A percentile compares a stretch with the other conserved stretches of the same genome.
Conservation (phyloP, 2,329 filamentous ascomycete species). For the Mycocentrospora acerina region DNA sequence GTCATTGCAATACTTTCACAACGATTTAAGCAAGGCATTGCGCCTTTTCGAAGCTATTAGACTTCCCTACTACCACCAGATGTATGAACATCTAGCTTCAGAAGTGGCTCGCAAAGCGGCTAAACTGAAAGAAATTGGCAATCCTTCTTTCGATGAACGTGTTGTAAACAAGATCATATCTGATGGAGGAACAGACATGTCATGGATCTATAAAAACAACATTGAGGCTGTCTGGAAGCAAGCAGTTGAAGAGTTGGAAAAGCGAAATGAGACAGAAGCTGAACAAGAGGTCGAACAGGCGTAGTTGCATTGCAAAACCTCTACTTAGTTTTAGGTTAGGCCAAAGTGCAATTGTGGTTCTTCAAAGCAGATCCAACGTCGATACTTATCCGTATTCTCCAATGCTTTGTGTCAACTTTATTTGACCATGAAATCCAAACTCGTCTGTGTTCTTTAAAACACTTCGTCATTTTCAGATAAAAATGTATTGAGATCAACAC, state of each 20-base stretch:
- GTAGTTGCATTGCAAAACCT: too few relatives aligned
- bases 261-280: too few relatives aligned
- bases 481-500: too few relatives aligned
- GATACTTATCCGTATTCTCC: too few relatives aligned
- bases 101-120: constrained; percentile 9
- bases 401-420: too few relatives aligned
- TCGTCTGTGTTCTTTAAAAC: too few relatives aligned
- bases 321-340: too few relatives aligned
- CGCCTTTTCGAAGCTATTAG: constrained; percentile 44
- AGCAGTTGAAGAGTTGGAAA: not conserved
- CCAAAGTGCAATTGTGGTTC: too few relatives aligned
- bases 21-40: constrained; percentile 29
- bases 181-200: constrained; percentile 38
- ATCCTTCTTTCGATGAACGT: constrained; percentile 24
- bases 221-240: constrained; percentile 42
- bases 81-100: constrained; percentile 41
- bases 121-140: constrained; percentile 13
- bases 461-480: too few relatives aligned
- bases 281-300: too few relatives aligned
- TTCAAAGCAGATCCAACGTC: too few relatives aligned
- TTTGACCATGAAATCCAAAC: too few relatives aligned
- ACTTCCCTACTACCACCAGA: constrained; percentile 45
- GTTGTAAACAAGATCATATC: constrained; percentile 32
- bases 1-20: constrained; percentile 22
- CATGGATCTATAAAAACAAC: constrained; percentile 48